A percentile compares a stretch with the other conserved stretches of the same genome.
phyloP scores from a whole-genome alignment of 257 asterid genomes.

The Mitragyna speciosa region DNA sequence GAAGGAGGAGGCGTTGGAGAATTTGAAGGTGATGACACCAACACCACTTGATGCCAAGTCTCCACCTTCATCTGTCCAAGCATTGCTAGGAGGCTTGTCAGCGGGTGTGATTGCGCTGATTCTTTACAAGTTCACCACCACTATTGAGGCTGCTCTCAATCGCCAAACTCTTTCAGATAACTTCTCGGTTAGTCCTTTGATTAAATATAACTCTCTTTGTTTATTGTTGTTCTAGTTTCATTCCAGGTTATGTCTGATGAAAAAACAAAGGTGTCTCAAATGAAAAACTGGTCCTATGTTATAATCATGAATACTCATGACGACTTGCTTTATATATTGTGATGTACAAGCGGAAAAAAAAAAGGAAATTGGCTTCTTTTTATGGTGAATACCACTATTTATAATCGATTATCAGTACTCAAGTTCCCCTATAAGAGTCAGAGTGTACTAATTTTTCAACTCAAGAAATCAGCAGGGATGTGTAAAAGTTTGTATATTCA shows the following conservation, averaged over 20 bases:
- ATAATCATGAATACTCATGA: not conserved
- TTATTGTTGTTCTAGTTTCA: not conserved
- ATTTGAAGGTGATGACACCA: conserved; percentile 59
- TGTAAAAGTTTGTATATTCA: not conserved
- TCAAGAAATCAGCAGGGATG: not conserved
- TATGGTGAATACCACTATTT: not conserved
- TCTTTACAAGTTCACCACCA: conserved; percentile 75
- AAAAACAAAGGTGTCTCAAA: too few species aligned
- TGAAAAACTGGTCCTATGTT: not conserved
- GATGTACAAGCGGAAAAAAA: too few species aligned
- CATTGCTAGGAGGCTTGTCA: conserved; percentile 72
- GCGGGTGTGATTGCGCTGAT: conserved; percentile 70
- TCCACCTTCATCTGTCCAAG: conserved; percentile 73
- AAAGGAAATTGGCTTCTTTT: not conserved
- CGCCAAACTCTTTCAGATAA: conserved; percentile 76
- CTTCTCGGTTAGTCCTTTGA: conserved; percentile 54
- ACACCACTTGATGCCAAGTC: conserved; percentile 50
- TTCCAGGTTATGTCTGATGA: not conserved
- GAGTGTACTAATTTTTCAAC: not conserved
- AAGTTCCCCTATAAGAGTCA: not conserved
- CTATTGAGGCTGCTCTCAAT: conserved; percentile 68
- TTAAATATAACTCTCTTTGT: not conserved
- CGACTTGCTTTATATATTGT: not conserved
- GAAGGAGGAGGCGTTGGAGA: conserved; percentile 72
- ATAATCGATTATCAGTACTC: not conserved